phyloP scores from a whole-genome alignment of 148 eudicot species.

The Rhododendron henanense region DNA sequence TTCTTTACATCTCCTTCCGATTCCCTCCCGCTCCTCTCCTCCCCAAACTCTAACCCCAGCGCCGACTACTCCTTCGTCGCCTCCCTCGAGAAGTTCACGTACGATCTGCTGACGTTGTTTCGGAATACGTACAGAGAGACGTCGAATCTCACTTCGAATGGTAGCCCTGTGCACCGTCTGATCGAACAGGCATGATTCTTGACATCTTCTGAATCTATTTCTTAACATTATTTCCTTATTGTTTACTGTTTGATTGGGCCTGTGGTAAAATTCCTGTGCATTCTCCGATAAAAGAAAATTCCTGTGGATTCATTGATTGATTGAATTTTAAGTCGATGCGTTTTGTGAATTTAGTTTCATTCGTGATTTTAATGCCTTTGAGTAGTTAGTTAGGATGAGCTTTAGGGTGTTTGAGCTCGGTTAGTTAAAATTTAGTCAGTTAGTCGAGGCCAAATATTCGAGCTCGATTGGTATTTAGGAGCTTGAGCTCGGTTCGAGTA shows the following conservation, averaged over 20 bases:
- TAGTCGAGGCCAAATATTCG: neutral
- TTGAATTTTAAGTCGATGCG: neutral
- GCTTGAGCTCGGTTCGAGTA: too few relatives aligned
- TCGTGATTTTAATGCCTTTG: neutral
- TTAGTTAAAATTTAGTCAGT: neutral
- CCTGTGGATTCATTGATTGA: neutral
- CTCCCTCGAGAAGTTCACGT: slow-evolving; percentile 74
- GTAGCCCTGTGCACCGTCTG: slow-evolving; percentile 82
- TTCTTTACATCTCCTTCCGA: too few relatives aligned
- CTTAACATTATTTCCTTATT: neutral
- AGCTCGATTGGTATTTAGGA: too few relatives aligned
- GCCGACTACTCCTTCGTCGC: slow-evolving; percentile 68
- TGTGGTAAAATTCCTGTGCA: neutral
- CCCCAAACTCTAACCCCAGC: too few relatives aligned
- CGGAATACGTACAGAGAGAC: slow-evolving; percentile 61
- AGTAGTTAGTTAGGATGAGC: neutral
- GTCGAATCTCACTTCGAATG: slow-evolving; percentile 79
- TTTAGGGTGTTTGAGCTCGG: neutral
- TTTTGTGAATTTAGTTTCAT: neutral
- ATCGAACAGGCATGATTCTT: slow-evolving; percentile 56
- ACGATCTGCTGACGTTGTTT: slow-evolving; percentile 71
- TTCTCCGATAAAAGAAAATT: too few relatives aligned
- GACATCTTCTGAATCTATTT: too few relatives aligned
- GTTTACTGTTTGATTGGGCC: neutral
- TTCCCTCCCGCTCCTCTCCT: too few relatives aligned